Evolutionary conservation across 2,329 filamentous ascomycete species (phyloP).

Genomic region (Cephalotrichum gorgonifer): DNA sequence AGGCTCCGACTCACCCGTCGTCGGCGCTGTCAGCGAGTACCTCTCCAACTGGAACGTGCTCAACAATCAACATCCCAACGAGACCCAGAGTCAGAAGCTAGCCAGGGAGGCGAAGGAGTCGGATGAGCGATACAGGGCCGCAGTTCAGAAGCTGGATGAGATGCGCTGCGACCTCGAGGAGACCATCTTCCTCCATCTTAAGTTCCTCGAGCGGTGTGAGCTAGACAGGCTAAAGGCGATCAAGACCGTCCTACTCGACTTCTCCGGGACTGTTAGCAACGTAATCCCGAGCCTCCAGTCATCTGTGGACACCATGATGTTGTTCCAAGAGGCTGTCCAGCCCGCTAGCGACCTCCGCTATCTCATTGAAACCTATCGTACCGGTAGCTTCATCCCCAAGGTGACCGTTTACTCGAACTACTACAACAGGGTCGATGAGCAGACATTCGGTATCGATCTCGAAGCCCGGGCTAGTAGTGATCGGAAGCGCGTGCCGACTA

Average conservation of each 20-base stretch:
- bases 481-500: slow-evolving; percentile 85
- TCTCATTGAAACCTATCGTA: slow-evolving; percentile 92
- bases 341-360: slow-evolving; percentile 83
- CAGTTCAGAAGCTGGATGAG: slow-evolving; percentile 77
- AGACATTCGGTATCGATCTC: slow-evolving; percentile 97
- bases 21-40: slow-evolving; percentile 79
- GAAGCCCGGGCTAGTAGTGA: slow-evolving; percentile 88
- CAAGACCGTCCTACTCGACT: slow-evolving; percentile 95
- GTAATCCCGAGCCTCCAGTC: slow-evolving; percentile 94
- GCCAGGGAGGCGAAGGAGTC: slow-evolving; percentile 81
- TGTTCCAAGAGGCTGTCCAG: slow-evolving; percentile 98
- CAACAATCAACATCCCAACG: slow-evolving; percentile 79
- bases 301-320: slow-evolving; percentile 95
- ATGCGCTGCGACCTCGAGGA: slow-evolving; percentile 93
- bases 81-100: slow-evolving; percentile 78
- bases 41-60: slow-evolving; percentile 87
- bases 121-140: slow-evolving; percentile 86
- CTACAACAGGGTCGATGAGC: slow-evolving; percentile 95
- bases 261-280: slow-evolving; percentile 94
- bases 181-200: slow-evolving; percentile 82
- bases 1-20: slow-evolving; percentile 63
- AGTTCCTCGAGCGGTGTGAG: slow-evolving; percentile 95
- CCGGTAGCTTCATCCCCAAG: slow-evolving; percentile 81
- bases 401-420: slow-evolving; percentile 97
- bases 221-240: slow-evolving; percentile 93